Conservation (phyloP, 768 basidiomycete species). For the Mycena crocata region DNA sequence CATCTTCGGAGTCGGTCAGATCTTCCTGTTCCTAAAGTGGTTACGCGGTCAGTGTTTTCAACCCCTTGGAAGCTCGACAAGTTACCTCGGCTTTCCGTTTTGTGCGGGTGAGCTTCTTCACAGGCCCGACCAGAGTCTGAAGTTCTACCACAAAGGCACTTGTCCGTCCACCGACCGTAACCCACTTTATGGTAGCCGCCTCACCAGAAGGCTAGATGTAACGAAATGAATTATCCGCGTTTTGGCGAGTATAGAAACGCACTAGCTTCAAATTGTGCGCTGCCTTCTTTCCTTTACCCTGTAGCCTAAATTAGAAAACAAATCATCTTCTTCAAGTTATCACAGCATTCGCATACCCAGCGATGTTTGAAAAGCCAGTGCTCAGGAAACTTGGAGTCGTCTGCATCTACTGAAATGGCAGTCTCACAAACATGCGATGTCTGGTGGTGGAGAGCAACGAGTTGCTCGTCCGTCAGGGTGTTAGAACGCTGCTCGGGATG, state of each 20-base stretch:
- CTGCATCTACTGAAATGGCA: slow-evolving; percentile 78
- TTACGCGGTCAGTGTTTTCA: slow-evolving; percentile 10
- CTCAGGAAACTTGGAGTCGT: slow-evolving; percentile 72
- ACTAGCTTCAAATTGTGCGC: slow-evolving; percentile 63
- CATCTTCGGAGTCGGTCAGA: slow-evolving; percentile 38
- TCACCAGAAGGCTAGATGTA: slow-evolving; percentile 70
- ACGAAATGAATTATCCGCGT: slow-evolving; percentile 10
- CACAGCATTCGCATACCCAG: slow-evolving; percentile 57
- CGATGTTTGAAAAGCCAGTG: slow-evolving; percentile 77
- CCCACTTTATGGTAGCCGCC: slow-evolving; percentile 78
- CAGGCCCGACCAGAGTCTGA: slow-evolving; percentile 52
- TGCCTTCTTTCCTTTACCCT: slow-evolving; percentile 72
- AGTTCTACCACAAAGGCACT: slow-evolving; percentile 78
- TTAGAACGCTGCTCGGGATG: slow-evolving; percentile 79
- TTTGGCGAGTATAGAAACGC: slow-evolving; percentile 19
- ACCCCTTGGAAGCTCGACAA: slow-evolving; percentile 8
- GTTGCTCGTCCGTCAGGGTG: slow-evolving; percentile 60
- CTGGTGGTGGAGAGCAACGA: slow-evolving; percentile 63
- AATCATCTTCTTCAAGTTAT: too few species aligned
- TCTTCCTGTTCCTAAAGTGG: slow-evolving; percentile 26
- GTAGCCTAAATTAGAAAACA: slow-evolving; percentile 32
- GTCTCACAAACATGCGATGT: slow-evolving; percentile 65
- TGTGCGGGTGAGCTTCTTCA: slow-evolving; percentile 18
- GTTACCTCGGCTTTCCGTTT: slow-evolving; percentile 33
- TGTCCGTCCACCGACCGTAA: slow-evolving; percentile 82